Evolutionary conservation across 257 asterid genomes (phyloP).

Genomic region (Nicotiana tomentosiformis): DNA sequence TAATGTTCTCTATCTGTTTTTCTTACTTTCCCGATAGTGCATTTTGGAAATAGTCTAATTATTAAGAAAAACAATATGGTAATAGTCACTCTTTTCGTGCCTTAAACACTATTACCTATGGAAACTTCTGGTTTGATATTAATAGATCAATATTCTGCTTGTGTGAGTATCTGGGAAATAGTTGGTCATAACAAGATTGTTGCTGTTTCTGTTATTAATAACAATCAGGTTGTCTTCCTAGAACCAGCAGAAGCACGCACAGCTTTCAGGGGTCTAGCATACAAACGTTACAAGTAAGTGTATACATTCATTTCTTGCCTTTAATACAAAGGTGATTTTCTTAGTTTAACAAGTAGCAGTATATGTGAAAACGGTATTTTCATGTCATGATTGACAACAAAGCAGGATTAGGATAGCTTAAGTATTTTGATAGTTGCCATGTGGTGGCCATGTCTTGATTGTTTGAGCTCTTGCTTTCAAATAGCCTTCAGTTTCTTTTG

Average conservation of each 20-base stretch:
- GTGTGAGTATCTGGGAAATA: not conserved
- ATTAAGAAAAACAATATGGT: not conserved
- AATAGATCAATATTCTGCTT: not conserved
- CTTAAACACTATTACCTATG: no score
- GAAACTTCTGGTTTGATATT: not conserved
- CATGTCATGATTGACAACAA: not conserved
- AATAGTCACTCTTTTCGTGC: not conserved
- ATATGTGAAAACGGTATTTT: not conserved
- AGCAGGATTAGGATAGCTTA: not conserved
- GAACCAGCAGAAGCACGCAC: slow-evolving; percentile 88
- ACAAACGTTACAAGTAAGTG: slow-evolving; percentile 94
- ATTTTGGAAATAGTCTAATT: no score
- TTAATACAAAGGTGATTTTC: not conserved
- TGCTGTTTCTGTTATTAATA: slow-evolving; percentile 12
- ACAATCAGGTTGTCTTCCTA: slow-evolving; percentile 63
- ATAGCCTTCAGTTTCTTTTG: not conserved
- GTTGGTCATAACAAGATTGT: not conserved
- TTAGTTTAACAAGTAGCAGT: not conserved
- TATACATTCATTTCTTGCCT: not conserved
- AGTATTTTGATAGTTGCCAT: not conserved
- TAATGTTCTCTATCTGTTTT: slow-evolving; percentile 4
- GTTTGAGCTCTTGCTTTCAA: not conserved
- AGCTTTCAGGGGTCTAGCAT: slow-evolving; percentile 69
- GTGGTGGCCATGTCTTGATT: not conserved
- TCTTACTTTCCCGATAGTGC: not conserved